Percentiles rank a stretch among this genome's conserved stretches.
Conservation (phyloP, 164 flowering plant genomes). For the Cinnamomum chago region DNA sequence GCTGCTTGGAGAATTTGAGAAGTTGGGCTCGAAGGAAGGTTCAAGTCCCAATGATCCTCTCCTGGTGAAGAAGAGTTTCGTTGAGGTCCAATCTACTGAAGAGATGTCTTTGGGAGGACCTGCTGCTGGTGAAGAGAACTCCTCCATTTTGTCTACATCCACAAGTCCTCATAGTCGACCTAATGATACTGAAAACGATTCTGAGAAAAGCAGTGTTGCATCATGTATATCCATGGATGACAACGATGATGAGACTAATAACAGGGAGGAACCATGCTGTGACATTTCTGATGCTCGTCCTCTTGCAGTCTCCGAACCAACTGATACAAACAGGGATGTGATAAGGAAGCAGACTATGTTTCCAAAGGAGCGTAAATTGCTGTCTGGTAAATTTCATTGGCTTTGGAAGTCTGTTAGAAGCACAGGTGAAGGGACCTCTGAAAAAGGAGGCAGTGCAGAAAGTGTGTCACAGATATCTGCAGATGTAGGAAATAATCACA, state of each 20-base stretch:
- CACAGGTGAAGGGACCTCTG: constrained; percentile 44
- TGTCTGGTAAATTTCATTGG: constrained; percentile 74
- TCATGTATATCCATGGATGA: constrained; percentile 49
- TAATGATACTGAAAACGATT: constrained; percentile 49
- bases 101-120: constrained; percentile 33
- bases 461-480: constrained; percentile 12
- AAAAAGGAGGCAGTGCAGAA: constrained; percentile 28
- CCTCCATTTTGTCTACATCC: constrained; percentile 53
- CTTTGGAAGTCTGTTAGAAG: constrained; percentile 74
- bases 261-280: constrained; percentile 21
- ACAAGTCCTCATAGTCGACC: constrained; percentile 42
- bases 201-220: constrained; percentile 64
- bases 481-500: constrained; percentile 9
- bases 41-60: constrained; percentile 14
- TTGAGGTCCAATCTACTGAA: constrained; percentile 13
- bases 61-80: constrained; percentile 16
- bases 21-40: constrained; percentile 20
- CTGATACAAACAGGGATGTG: constrained; percentile 12
- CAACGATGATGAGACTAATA: constrained; percentile 31
- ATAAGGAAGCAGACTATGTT: constrained; percentile 20
- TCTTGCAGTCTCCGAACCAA: constrained; percentile 36
- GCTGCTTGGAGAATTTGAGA: constrained; percentile 49
- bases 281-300: constrained; percentile 24
- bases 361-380: constrained; percentile 52
- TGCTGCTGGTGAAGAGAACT: constrained; percentile 53